phyloP scores from a whole-genome alignment of 371 early-diverging fungal genomes.

The Amoeboaphelidium protococcarum region DNA sequence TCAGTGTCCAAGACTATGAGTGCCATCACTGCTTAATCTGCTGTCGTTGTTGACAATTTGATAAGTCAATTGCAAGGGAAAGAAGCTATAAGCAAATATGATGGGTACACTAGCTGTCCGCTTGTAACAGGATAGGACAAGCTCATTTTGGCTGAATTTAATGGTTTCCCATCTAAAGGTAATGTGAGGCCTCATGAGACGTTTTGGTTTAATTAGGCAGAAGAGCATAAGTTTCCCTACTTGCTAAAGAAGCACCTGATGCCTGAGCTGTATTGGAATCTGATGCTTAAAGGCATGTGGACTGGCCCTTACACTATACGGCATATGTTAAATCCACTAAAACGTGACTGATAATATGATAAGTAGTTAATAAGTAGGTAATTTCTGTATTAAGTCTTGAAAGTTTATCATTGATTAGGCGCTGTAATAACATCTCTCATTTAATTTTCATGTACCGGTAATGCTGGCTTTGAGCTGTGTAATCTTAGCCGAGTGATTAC shows the following conservation, averaged over 20 bases:
- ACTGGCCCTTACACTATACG: conserved; percentile 35
- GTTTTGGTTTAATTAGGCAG: conserved; percentile 52
- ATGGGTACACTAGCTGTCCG: conserved; percentile 68
- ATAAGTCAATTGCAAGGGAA: conserved; percentile 28
- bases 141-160: conserved; percentile 63
- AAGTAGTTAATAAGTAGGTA: no score
- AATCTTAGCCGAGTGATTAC: no score
- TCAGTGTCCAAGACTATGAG: conserved; percentile 83
- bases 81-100: conserved; percentile 16
- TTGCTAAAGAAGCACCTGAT: conserved; percentile 41
- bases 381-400: no score
- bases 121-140: conserved; percentile 41
- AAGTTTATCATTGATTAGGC: no score
- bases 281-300: conserved; percentile 46
- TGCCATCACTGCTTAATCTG: conserved; percentile 52
- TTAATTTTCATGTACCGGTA: no score
- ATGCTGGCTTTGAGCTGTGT: no score
- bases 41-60: conserved; percentile 43
- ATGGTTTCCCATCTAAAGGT: conserved; percentile 18
- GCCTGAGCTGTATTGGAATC: conserved; percentile 49
- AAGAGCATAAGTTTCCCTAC: conserved; percentile 30
- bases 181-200: conserved; percentile 17
- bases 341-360: no score
- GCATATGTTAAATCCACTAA: no score
- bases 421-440: no score